These are phyloP conservation scores for Xylaria nigripes DNA, from an alignment of 495 filamentous ascomycete genomes.

Conservation along the genomic window DNA sequence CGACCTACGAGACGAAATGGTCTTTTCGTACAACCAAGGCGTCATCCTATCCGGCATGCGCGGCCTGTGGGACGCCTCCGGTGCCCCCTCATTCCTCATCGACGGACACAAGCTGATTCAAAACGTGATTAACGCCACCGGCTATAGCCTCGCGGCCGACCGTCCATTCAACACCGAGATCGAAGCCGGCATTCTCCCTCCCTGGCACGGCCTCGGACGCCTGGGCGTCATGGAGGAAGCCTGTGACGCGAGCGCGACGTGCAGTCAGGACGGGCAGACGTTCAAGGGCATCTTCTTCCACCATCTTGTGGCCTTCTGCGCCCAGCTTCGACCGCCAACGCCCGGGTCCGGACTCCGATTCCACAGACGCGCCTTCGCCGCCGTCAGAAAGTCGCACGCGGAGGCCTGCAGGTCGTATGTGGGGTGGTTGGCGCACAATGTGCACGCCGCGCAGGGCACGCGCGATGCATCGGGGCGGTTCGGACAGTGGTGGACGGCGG, in stretches of 20 bases:
- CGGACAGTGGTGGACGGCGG: conserved; percentile 79
- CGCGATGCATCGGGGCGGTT: conserved; percentile 62
- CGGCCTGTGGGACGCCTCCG: conserved; percentile 70
- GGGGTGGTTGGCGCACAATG: conserved; percentile 71
- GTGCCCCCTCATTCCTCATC: conserved; percentile 54
- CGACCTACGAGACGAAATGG: conserved; percentile 74
- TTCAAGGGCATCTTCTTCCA: conserved; percentile 97
- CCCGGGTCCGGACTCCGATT: conserved; percentile 8
- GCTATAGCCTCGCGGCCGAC: conserved; percentile 47
- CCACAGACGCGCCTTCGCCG: conserved; percentile 8
- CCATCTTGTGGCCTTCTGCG: conserved; percentile 77
- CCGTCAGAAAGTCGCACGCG: conserved; percentile 39
- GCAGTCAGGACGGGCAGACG: conserved; percentile 79
- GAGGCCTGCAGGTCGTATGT: conserved; percentile 55
- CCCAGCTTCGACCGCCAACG: conserved; percentile 41
- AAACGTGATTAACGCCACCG: conserved; percentile 67
- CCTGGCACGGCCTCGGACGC: conserved; percentile 69
- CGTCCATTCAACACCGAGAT: conserved; percentile 25
- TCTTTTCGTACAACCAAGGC: conserved; percentile 95
- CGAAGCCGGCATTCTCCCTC: conserved; percentile 23
- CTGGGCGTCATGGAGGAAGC: conserved; percentile 75
- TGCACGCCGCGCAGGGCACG: conserved; percentile 62
- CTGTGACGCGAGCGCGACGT: conserved; percentile 68
- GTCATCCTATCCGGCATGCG: conserved; percentile 81
- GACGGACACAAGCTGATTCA: conserved; percentile 72